A percentile compares a stretch with the other conserved stretches of the same genome.
Evolutionary conservation across 805 yeast species (phyloP).

Genomic region (Cyberlindnera maritima): DNA sequence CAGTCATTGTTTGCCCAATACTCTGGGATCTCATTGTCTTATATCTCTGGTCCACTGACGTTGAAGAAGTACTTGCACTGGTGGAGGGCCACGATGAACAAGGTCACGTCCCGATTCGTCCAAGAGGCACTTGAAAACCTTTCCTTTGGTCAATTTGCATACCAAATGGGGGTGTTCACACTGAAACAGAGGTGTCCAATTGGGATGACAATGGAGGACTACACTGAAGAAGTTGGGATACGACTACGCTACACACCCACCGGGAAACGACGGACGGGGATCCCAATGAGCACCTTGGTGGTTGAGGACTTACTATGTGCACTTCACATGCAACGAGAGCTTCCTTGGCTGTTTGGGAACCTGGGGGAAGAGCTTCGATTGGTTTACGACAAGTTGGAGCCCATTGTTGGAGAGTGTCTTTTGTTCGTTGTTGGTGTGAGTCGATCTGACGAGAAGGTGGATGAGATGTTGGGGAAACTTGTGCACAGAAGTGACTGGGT

Average conservation of each 20-base stretch:
- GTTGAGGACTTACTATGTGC: not conserved
- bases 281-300: constrained; percentile 1
- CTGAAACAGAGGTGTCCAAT: not conserved
- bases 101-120: not conserved
- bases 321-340: not conserved
- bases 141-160: not conserved
- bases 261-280: not conserved
- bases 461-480: not conserved
- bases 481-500: not conserved
- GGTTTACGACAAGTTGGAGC: not conserved
- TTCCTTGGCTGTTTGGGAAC: not conserved
- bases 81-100: constrained; percentile 4
- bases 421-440: constrained; percentile 1
- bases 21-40: not conserved
- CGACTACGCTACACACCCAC: not conserved
- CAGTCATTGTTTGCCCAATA: not conserved
- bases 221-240: not conserved
- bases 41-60: not conserved
- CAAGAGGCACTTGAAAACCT: not conserved
- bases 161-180: not conserved
- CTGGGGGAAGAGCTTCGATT: not conserved
- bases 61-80: not conserved
- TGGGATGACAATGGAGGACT: constrained; percentile 1
- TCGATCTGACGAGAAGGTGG: not conserved
- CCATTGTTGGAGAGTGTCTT: constrained; percentile 1